Evolutionary conservation across 768 basidiomycete genomes (phyloP).

Genomic region (Rhizopogon sp.): DNA sequence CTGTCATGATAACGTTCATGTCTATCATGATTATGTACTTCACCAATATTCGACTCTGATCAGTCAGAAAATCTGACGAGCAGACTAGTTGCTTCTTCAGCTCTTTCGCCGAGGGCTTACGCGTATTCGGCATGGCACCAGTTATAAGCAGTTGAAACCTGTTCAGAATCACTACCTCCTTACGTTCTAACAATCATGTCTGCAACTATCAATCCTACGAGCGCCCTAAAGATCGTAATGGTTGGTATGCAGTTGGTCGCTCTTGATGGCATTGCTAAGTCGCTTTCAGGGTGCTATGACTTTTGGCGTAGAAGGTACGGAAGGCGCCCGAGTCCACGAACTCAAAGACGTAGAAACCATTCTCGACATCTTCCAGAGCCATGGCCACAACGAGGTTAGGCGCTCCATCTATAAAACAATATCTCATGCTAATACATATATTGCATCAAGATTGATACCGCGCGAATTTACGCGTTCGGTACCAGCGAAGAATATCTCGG

Average conservation of each 20-base stretch:
- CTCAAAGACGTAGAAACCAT: constrained; percentile 45
- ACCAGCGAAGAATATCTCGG: constrained; percentile 40
- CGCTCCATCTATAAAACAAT: neutral
- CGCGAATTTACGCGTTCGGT: constrained; percentile 20
- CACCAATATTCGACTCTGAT: neutral
- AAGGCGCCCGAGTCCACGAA: constrained; percentile 45
- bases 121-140: neutral
- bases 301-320: constrained; percentile 44
- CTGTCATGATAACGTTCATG: too few relatives aligned
- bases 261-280: neutral
- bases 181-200: constrained; percentile 16
- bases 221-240: constrained; percentile 47
- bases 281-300: constrained; percentile 47
- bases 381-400: constrained; percentile 51
- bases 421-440: neutral
- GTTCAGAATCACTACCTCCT: too few relatives aligned
- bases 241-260: constrained; percentile 15
- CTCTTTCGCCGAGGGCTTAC: neutral
- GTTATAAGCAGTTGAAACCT: neutral
- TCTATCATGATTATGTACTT: too few relatives aligned
- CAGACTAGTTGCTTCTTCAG: neutral
- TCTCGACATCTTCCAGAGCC: constrained; percentile 46
- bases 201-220: constrained; percentile 27
- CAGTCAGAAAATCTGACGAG: neutral
- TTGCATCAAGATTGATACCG: constrained; percentile 22